Percentiles rank a stretch among this genome's conserved stretches.
Evolutionary conservation across 176 grass and related monocot species (phyloP).

Genomic region (Neostapfia colusana): DNA sequence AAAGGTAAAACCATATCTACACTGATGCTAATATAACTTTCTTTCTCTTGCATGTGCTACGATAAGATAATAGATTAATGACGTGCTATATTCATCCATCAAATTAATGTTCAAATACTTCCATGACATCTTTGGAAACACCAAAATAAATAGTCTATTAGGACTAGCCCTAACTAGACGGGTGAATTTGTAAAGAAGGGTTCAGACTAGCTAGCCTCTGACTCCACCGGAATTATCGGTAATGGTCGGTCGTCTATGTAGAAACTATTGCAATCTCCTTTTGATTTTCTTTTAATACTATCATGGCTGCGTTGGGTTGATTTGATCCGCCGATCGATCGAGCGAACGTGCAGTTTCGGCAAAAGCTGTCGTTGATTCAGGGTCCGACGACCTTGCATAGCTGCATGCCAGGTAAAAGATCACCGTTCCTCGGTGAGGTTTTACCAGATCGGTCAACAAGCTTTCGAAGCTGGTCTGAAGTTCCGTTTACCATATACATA

Average conservation of each 20-base stretch:
- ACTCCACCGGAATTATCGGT: constrained; percentile 40
- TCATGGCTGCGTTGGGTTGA: constrained; percentile 24
- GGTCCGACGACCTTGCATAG: not conserved
- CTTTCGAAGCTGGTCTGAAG: not conserved
- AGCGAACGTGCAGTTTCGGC: constrained; percentile 17
- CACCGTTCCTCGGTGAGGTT: not conserved
- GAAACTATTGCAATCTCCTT: not conserved
- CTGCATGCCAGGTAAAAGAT: constrained; percentile 8
- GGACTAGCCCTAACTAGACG: not conserved
- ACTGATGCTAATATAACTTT: no score
- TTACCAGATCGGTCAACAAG: not conserved
- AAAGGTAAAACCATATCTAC: no score
- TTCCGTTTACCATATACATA: not conserved
- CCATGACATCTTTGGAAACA: no score
- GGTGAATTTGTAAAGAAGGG: constrained; percentile 17
- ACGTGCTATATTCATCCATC: no score
- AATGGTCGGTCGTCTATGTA: constrained; percentile 11
- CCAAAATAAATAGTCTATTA: no score
- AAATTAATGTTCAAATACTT: no score
- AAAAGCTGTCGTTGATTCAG: constrained; percentile 4
- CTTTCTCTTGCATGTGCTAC: no score
- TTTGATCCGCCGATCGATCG: constrained; percentile 18
- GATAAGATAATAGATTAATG: no score
- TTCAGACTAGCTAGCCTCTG: constrained; percentile 8
- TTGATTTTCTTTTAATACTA: not conserved